phyloP scores from a whole-genome alignment of 495 filamentous ascomycete genomes.

The Aspergillus ostianus region DNA sequence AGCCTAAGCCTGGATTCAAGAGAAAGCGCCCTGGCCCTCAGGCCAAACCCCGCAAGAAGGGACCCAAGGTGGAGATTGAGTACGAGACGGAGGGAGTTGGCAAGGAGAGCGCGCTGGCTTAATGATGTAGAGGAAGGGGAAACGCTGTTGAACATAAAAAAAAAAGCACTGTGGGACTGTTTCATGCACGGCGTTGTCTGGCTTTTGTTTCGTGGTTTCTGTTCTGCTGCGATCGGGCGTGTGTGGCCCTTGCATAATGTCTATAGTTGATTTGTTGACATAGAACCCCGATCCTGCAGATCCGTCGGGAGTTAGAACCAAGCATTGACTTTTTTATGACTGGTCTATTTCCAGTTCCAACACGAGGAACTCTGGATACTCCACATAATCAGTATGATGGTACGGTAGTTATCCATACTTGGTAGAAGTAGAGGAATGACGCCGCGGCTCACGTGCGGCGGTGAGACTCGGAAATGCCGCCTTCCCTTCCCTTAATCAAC shows the following conservation, averaged over 20 bases:
- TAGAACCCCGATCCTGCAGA: neutral
- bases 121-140: constrained; percentile 18
- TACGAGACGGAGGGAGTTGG: constrained; percentile 61
- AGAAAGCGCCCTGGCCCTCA: constrained; percentile 62
- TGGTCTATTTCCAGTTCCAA: too few relatives aligned
- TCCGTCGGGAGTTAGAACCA: neutral
- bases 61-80: constrained; percentile 65
- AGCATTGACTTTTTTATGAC: neutral
- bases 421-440: too few relatives aligned
- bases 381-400: too few relatives aligned
- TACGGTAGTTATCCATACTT: too few relatives aligned
- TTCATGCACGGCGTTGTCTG: constrained; percentile 44
- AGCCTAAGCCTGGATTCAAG: constrained; percentile 59
- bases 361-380: too few relatives aligned
- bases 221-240: constrained; percentile 35
- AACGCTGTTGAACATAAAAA: constrained; percentile 17
- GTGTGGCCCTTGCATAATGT: constrained; percentile 34
- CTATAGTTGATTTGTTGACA: neutral
- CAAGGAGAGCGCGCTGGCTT: constrained; percentile 48
- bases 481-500: constrained; percentile 3
- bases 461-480: constrained; percentile 16
- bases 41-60: constrained; percentile 65
- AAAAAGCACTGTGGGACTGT: constrained; percentile 18
- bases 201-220: constrained; percentile 19
- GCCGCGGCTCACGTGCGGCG: constrained; percentile 15